Evolutionary conservation across 371 early-diverging fungal genomes (phyloP), one percentile per base, ranked within the genome.

Genomic region (Batrachochytrium dendrobatidis): DNA sequence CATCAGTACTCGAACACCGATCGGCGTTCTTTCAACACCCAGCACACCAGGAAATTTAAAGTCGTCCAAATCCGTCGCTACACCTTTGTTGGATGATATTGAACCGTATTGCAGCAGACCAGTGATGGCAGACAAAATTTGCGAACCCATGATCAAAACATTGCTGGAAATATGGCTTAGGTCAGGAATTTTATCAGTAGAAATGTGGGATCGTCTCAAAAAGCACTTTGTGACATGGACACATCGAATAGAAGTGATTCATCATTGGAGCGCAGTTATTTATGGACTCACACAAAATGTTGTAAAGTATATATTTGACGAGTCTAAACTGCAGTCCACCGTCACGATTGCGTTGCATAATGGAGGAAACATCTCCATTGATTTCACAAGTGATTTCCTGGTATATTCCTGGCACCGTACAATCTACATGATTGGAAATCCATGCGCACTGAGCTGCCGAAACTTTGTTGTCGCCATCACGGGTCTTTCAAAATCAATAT

Each of bases 81-180:
- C n/a, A n/a, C n/a, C n/a, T n/a, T n/a, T n/a, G n/a, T n/a, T n/a
- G n/a, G n/a, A n/a, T n/a, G 39, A 39, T 12, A 15, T n/a, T n/a
- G 46, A 45, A 3, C 3, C 5, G 12, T 26, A 24, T 3, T 7
- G 3, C 46, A 45, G 46, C 0, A 65, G 56, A 15, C 56, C 62
- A 10, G 75, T 74, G 55, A 87, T 89, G 87, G 86, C 81, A 22
- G 89, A 88, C 65, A 83, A 84, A 56, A 70, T 91, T 33, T 86
- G 87, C 58, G 88, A 86, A 59, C 75, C 75, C 64, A 60, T 91
- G 35, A 67, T 87, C 0, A 64, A 64, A 80, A 78, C 78, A 12
- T 69, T 88, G 26, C 77, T 86, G 67, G 88, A 89, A 56, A 63
- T 86, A 43, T 89, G 89, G 89, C 67, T 89, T 46, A 65, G 86